Percentiles rank a stretch among this genome's conserved stretches.
These are phyloP conservation scores for Polyplosphaeria fusca DNA, from an alignment of 495 filamentous ascomycete species.

Conservation along the genomic window DNA sequence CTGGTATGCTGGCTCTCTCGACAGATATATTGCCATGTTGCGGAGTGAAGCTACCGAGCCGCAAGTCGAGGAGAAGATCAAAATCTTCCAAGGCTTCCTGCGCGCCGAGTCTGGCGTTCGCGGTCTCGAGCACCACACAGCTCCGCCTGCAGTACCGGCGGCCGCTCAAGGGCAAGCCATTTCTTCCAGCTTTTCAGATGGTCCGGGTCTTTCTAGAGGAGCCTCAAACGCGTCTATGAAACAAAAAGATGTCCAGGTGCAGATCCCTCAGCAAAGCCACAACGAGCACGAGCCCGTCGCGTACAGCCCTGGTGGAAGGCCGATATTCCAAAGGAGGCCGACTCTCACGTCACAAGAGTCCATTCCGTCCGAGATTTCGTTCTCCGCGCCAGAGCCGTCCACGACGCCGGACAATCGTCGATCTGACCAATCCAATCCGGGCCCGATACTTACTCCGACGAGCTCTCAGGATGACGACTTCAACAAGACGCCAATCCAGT, in stretches of 20 bases:
- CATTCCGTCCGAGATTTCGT: constrained; percentile 8
- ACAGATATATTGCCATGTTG: constrained; percentile 36
- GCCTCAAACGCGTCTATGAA: constrained; percentile 1
- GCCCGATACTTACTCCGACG: constrained; percentile 23
- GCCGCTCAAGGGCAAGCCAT: background rate
- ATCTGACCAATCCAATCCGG: background rate
- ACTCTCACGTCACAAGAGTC: constrained; percentile 15
- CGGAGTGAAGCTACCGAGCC: constrained; percentile 29
- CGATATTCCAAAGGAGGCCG: constrained; percentile 15
- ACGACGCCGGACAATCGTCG: background rate
- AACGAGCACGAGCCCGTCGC: constrained; percentile 5
- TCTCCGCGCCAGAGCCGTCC: background rate
- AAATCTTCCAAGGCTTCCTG: constrained; percentile 35
- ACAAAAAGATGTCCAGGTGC: constrained; percentile 13
- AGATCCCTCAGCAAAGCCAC: constrained; percentile 9
- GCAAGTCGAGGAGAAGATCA: constrained; percentile 32
- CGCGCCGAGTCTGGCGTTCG: constrained; percentile 28
- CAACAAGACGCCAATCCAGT: constrained; percentile 28
- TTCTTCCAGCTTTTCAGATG: background rate
- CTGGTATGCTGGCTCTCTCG: constrained; percentile 37
- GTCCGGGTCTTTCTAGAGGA: background rate
- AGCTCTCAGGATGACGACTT: constrained; percentile 27
- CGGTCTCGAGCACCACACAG: constrained; percentile 25
- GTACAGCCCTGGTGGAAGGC: constrained; percentile 35
- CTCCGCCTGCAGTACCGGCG: constrained; percentile 11